Evolutionary conservation across 306 rosid genomes (phyloP).

Genomic region (Rosa chinensis): DNA sequence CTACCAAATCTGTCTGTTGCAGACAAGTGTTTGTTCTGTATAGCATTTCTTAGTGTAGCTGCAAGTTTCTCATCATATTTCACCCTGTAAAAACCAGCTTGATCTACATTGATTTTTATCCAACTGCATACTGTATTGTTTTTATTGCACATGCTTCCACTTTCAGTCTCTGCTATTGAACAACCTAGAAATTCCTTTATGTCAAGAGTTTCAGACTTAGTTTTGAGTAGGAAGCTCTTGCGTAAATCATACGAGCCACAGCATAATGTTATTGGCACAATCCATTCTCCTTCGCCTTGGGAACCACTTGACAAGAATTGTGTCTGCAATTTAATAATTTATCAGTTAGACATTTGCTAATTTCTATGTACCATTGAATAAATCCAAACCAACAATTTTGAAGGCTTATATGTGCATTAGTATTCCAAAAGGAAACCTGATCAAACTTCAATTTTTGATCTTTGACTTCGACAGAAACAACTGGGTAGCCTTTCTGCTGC

Average conservation of each 20-base stretch:
- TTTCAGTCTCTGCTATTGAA: conserved; percentile 21
- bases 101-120: conserved; percentile 91
- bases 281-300: conserved; percentile 81
- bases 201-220: conserved; percentile 56
- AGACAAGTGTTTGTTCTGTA: conserved; percentile 64
- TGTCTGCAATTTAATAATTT: conserved; percentile 49
- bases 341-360: conserved; percentile 1
- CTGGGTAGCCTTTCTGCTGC: conserved; percentile 90
- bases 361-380: conserved; percentile 1
- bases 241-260: conserved; percentile 63
- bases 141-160: conserved; percentile 26
- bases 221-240: conserved; percentile 69
- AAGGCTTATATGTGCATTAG: background rate
- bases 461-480: conserved; percentile 64
- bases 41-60: conserved; percentile 68
- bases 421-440: conserved; percentile 49
- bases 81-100: conserved; percentile 95
- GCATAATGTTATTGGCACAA: conserved; percentile 75
- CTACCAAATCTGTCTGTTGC: conserved; percentile 86
- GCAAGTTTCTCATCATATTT: conserved; percentile 79
- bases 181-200: conserved; percentile 46
- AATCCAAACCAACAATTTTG: background rate
- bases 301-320: conserved; percentile 84
- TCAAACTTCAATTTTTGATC: conserved; percentile 70
- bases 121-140: conserved; percentile 40